Evolutionary conservation across 495 filamentous ascomycete species (phyloP), one percentile per base, ranked within the genome.

Genomic region (Hyaloscypha bicolor): DNA sequence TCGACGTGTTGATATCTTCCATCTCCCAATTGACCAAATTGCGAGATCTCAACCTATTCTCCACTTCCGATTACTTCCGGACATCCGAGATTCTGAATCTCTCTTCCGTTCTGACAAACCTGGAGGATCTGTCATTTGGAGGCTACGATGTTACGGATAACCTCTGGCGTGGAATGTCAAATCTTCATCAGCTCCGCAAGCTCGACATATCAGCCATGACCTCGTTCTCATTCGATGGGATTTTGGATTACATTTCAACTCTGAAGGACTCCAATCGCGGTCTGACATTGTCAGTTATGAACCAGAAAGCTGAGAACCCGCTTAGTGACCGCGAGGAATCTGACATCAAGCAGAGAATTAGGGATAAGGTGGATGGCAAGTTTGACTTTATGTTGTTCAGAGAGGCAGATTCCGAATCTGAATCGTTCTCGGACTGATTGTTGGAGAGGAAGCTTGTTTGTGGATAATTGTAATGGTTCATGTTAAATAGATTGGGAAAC

Each of bases 131-230:
- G 0, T 72, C 42, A 12, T 62, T 64, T 3, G 61, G 83, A 62
- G 85, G 86, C 39, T 85, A 84, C 51, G 81, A 80, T 12, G 77
- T 87, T 33, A 78, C 82, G 0, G 83, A 89, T 67, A 77, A 76
- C 51, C 74, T 83, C 12, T 86, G 85, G 74, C 71, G 77, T 12
- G 71, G 72, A 4, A 77, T 84, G 32, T 58, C 84, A 9, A 64
- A 74, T 45, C 70, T 79, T 31, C 66, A 72, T 5, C 70, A 74
- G n/a, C 76, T 90, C 31, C 79, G 76, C 35, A 71, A 69, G 6
- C 77, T 90, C 2, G 75, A 73, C 31, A 76, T 87, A 37, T 78
- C 78, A 60, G 81, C 81, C 37, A 52, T 77, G 4, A 84, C 85
- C 16, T 64, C 69, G 11, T 86, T 90, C 73, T 80, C 78, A 0